Base-by-base conservation (phyloP, 768 basidiomycete species). In the Mycena maculata region DNA sequence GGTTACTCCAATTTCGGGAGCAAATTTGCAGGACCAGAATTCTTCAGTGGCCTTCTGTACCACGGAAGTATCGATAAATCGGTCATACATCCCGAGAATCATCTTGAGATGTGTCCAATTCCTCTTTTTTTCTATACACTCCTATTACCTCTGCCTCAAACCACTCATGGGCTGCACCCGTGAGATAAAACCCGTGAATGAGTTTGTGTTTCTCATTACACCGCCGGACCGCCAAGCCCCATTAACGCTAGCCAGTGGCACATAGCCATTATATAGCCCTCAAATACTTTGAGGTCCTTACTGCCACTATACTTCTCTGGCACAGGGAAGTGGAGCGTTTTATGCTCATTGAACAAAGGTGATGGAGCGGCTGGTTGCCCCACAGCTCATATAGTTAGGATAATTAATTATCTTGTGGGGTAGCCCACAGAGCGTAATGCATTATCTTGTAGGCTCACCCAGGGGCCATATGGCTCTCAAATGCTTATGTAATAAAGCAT, bases 371-470 rank as follows among this genome's bases (percentile, higher is more conserved):
- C 2, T 16, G 23, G 18, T 28, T 28, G 27, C 6, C 47, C 47
- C 23, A 27, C 6, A 20, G 22, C 15, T 48, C 27, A 48, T 4
- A 22, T 5, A 6, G 2, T 13, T 13, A 27, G 6, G 13, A 48
- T 15, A 4, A 25, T 78, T 77, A 15, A 65, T 78, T 58, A 42
- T 57, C 39, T 66, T n/a, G n/a, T n/a, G n/a, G n/a, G n/a, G n/a
- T n/a, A n/a, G n/a, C n/a, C n/a, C n/a, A n/a, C n/a, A n/a, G n/a
- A n/a, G n/a, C n/a, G n/a, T n/a, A n/a, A n/a, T n/a, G n/a, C n/a
- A n/a, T n/a, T n/a, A n/a, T n/a, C n/a, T n/a, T n/a, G n/a, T n/a
- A n/a, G n/a, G n/a, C n/a, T n/a, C n/a, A n/a, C n/a, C n/a, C n/a
- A n/a, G n/a, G n/a, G n/a, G n/a, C n/a, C n/a, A n/a, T n/a, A n/a